Conservation (phyloP, 169 alveolate species). For the Plasmodium ovale region DNA sequence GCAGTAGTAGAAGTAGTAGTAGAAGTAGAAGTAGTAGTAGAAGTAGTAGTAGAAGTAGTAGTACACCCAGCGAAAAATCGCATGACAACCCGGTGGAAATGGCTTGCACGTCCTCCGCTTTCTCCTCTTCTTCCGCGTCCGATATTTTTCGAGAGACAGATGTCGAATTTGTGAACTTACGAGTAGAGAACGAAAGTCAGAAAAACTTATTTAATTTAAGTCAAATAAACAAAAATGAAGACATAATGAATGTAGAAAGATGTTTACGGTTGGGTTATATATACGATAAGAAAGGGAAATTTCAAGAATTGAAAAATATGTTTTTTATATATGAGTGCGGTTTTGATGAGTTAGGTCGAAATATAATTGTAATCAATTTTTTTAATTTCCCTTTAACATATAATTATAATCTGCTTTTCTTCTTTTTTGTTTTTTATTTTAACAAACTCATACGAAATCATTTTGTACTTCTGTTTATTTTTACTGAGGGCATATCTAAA, state of each 20-base stretch:
- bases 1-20: no score
- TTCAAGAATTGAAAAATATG: conserved; percentile 18
- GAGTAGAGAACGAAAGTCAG: conserved; percentile 32
- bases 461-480: conserved; percentile 39
- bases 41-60: background rate
- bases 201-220: conserved; percentile 7
- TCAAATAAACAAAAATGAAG: conserved; percentile 40
- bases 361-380: conserved; percentile 27
- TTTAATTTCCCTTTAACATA: conserved; percentile 33
- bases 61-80: background rate
- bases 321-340: conserved; percentile 48
- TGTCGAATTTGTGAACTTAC: conserved; percentile 28
- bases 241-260: conserved; percentile 18
- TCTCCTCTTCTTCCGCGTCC: conserved; percentile 24
- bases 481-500: conserved; percentile 23
- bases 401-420: conserved; percentile 29
- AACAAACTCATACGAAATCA: conserved; percentile 44
- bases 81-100: background rate
- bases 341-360: conserved; percentile 29
- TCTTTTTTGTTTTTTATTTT: conserved; percentile 35
- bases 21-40: no score
- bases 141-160: conserved; percentile 42
- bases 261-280: conserved; percentile 38
- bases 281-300: conserved; percentile 34
- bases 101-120: background rate